phyloP scores from a whole-genome alignment of 257 asterid genomes.

The Parsonsia alboflavescens region DNA sequence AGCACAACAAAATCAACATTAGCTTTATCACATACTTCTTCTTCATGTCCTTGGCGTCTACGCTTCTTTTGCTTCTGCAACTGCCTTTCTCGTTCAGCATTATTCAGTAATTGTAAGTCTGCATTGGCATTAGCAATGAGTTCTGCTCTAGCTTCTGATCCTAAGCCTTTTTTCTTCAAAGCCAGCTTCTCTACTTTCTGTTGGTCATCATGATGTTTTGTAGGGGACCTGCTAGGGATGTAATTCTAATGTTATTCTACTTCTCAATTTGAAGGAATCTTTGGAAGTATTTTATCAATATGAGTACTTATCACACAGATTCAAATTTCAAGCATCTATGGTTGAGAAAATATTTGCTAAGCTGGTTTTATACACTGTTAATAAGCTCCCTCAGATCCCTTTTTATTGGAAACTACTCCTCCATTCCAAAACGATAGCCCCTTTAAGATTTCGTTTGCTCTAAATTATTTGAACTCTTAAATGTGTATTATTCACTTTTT shows the following conservation, averaged over 20 bases:
- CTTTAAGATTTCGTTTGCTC: no score
- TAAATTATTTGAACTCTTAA: no score
- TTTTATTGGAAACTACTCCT: background rate
- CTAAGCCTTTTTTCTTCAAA: slow-evolving; percentile 81
- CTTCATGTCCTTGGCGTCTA: slow-evolving; percentile 90
- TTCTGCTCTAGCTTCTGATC: slow-evolving; percentile 88
- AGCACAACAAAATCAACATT: slow-evolving; percentile 1
- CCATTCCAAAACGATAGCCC: no score
- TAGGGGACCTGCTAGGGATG: slow-evolving; percentile 42
- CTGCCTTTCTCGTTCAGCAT: slow-evolving; percentile 79
- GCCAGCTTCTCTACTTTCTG: slow-evolving; percentile 69
- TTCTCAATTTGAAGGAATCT: background rate
- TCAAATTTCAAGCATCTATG: background rate
- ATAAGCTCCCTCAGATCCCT: background rate
- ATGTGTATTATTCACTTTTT: no score
- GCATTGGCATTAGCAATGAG: slow-evolving; percentile 76
- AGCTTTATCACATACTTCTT: slow-evolving; percentile 48
- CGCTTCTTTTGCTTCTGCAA: slow-evolving; percentile 82
- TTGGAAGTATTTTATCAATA: background rate
- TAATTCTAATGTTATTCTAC: background rate
- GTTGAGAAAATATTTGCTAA: background rate
- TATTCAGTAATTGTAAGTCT: slow-evolving; percentile 82
- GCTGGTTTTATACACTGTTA: background rate
- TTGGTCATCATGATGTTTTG: slow-evolving; percentile 43
- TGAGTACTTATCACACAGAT: background rate